Percentiles rank a stretch among this genome's conserved stretches.
Conservation (phyloP, 371 early-diverging fungal genomes). For the Scutellospora calospora region DNA sequence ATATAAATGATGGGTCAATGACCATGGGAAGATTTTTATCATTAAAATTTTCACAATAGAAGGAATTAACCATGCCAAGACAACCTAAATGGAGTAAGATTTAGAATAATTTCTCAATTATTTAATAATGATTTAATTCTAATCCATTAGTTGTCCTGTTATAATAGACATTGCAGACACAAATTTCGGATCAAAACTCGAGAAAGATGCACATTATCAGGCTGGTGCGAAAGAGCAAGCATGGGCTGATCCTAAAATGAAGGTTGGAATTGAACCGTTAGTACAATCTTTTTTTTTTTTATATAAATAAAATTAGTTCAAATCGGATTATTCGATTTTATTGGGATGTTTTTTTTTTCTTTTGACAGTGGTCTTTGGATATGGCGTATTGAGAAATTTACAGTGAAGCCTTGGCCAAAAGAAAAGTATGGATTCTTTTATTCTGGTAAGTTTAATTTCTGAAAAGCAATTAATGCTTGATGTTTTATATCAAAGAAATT, state of each 20-base stretch:
- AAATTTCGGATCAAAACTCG: slow-evolving; percentile 31
- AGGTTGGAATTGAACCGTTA: slow-evolving; percentile 18
- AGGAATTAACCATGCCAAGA: background rate
- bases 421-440: slow-evolving; percentile 77
- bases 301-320: background rate
- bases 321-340: background rate
- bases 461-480: background rate
- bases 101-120: background rate
- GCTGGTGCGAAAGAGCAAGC: slow-evolving; percentile 34
- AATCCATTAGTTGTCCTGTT: background rate
- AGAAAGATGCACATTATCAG: slow-evolving; percentile 33
- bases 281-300: background rate
- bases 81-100: slow-evolving; percentile 40
- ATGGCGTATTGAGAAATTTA: slow-evolving; percentile 87
- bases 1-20: no score
- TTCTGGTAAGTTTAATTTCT: slow-evolving; percentile 54
- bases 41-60: no score
- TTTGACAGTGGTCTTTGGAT: slow-evolving; percentile 66
- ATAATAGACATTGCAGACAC: slow-evolving; percentile 31
- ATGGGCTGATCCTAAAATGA: slow-evolving; percentile 13
- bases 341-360: background rate
- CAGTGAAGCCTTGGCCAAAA: slow-evolving; percentile 70
- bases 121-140: background rate
- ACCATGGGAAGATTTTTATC: no score
- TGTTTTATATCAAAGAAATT: no score